Conservation (phyloP, 2,329 filamentous ascomycete genomes). For the Talaromyces atroroseus region DNA sequence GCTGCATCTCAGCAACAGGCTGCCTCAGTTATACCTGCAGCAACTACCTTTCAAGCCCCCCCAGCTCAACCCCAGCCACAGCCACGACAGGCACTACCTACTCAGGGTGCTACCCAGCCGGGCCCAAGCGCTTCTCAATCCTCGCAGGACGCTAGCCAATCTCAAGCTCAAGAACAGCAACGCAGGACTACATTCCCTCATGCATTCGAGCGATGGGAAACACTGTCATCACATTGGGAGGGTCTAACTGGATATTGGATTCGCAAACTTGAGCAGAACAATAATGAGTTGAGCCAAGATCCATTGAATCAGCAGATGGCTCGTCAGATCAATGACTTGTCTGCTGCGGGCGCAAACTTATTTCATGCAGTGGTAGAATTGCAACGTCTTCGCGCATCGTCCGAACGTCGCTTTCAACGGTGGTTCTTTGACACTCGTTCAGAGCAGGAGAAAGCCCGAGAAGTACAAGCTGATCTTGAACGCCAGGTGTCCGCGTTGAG, state of each 20-base stretch:
- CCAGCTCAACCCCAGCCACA: slow-evolving; percentile 15
- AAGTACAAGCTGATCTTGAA: slow-evolving; percentile 76
- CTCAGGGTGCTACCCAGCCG: slow-evolving; percentile 18
- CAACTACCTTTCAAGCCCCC: slow-evolving; percentile 13
- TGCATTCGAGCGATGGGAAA: slow-evolving; percentile 97
- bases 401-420: slow-evolving; percentile 93
- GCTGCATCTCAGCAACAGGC: slow-evolving; percentile 12
- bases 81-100: slow-evolving; percentile 14
- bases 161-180: slow-evolving; percentile 29
- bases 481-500: slow-evolving; percentile 69
- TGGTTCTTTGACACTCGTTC: slow-evolving; percentile 96
- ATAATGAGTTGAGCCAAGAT: slow-evolving; percentile 74
- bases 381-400: slow-evolving; percentile 86
- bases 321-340: slow-evolving; percentile 93
- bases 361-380: slow-evolving; percentile 97
- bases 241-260: slow-evolving; percentile 98
- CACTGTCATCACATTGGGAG: slow-evolving; percentile 95
- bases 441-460: slow-evolving; percentile 79
- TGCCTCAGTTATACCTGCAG: slow-evolving; percentile 5
- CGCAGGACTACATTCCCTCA: slow-evolving; percentile 75
- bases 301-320: slow-evolving; percentile 83
- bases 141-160: slow-evolving; percentile 20
- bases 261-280: slow-evolving; percentile 82
- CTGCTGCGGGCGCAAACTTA: slow-evolving; percentile 89
- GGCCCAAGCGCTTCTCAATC: slow-evolving; percentile 21